Conservation (phyloP, 352 stramenopile genomes). For the Phytopythium sindhum region DNA sequence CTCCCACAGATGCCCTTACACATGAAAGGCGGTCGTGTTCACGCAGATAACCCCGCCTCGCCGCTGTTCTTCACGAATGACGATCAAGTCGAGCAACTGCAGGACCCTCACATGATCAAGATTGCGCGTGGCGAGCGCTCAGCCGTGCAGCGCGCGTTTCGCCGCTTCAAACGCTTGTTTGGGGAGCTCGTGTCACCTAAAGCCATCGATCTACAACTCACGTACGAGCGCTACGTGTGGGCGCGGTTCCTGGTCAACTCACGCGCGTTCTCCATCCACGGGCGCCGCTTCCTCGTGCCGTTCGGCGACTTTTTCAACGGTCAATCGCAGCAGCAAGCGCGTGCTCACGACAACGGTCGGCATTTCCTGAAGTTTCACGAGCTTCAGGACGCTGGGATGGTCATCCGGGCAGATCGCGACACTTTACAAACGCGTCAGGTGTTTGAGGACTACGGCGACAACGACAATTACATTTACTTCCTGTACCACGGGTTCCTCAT, state of each 20-base stretch:
- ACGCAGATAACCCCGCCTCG: constrained; percentile 6
- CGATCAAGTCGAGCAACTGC: constrained; percentile 26
- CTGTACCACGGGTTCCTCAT: constrained; percentile 92
- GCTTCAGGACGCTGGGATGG: constrained; percentile 36
- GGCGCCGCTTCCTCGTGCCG: constrained; percentile 73
- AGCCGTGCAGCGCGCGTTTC: constrained; percentile 23
- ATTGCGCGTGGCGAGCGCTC: constrained; percentile 23
- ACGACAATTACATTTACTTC: constrained; percentile 87
- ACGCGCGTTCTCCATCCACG: constrained; percentile 74
- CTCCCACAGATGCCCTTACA: constrained; percentile 24
- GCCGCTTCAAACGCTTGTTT: constrained; percentile 49
- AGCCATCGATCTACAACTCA: background rate
- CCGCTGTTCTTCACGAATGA: constrained; percentile 39
- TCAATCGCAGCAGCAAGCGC: constrained; percentile 25
- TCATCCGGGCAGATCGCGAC: constrained; percentile 63
- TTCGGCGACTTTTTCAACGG: constrained; percentile 90
- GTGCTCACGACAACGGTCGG: constrained; percentile 34
- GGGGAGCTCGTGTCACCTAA: constrained; percentile 6
- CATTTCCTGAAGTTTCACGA: constrained; percentile 63
- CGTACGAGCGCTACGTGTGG: constrained; percentile 33
- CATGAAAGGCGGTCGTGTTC: background rate
- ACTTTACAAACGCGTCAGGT: constrained; percentile 46
- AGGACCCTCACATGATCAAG: constrained; percentile 43
- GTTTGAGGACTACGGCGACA: constrained; percentile 96
- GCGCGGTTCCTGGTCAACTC: constrained; percentile 65